Percentiles rank a stretch among this genome's conserved stretches.
phyloP scores from a whole-genome alignment of 306 rosid genomes.

The Cicer arietinum region DNA sequence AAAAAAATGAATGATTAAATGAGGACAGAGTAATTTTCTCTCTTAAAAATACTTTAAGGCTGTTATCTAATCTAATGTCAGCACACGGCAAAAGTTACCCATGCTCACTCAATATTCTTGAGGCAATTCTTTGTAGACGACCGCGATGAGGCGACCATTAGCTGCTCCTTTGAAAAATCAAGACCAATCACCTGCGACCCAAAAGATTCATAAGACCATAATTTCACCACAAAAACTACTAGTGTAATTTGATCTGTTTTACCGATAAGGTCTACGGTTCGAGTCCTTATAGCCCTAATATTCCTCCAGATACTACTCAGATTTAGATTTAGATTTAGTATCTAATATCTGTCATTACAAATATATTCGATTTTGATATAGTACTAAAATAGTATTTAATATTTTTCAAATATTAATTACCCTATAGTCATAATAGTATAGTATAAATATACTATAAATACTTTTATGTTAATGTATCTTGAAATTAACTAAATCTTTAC shows the following conservation, averaged over 20 bases:
- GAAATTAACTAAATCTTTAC: not conserved
- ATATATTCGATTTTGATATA: too few relatives aligned
- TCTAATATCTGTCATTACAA: too few relatives aligned
- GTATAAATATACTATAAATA: too few relatives aligned
- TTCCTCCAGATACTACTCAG: too few relatives aligned
- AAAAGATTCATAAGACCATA: constrained; percentile 9
- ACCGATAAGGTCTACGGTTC: not conserved
- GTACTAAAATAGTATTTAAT: too few relatives aligned
- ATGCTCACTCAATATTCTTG: constrained; percentile 75
- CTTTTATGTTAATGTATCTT: not conserved
- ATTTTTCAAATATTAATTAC: too few relatives aligned
- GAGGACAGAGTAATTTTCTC: not conserved
- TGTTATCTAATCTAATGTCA: constrained; percentile 7
- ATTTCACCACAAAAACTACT: not conserved
- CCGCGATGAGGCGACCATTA: constrained; percentile 67
- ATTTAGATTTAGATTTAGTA: too few relatives aligned
- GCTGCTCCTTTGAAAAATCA: constrained; percentile 67
- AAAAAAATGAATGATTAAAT: not conserved
- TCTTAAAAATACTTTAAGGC: not conserved
- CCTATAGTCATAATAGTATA: too few relatives aligned
- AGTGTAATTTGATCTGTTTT: not conserved
- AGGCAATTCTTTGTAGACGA: constrained; percentile 49
- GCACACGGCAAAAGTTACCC: constrained; percentile 45
- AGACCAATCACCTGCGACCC: constrained; percentile 71
- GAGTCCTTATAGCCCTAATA: not conserved